phyloP scores from a whole-genome alignment of 2,329 filamentous ascomycete species.

The Xylaria polymorpha region DNA sequence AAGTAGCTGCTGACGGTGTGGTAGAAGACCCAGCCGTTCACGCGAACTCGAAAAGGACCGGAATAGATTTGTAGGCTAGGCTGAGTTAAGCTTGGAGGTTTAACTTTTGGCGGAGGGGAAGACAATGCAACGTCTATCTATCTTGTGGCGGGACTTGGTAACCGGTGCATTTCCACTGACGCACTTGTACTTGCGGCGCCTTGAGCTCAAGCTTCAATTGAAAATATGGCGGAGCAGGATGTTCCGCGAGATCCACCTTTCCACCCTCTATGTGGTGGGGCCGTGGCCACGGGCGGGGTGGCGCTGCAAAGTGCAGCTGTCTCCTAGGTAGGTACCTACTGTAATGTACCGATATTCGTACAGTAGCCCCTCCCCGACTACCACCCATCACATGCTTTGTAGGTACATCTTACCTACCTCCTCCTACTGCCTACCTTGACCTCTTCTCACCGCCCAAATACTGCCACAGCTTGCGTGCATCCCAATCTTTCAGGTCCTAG shows the following conservation, averaged over 20 bases:
- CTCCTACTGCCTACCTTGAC: no score
- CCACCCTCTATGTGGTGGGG: slow-evolving; percentile 6
- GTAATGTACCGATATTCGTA: no score
- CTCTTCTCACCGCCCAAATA: slow-evolving; percentile 33
- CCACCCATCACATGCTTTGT: not conserved
- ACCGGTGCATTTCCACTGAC: not conserved
- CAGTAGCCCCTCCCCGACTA: not conserved
- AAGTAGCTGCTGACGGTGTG: not conserved
- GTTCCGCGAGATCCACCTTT: slow-evolving; percentile 27
- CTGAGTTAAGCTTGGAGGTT: not conserved
- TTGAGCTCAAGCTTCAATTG: slow-evolving; percentile 5
- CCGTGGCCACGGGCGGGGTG: not conserved
- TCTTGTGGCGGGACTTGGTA: not conserved
- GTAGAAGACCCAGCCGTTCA: not conserved
- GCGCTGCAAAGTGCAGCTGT: not conserved
- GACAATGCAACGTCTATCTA: not conserved
- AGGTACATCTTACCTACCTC: no score
- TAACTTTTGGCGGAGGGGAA: not conserved
- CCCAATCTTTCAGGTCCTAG: not conserved
- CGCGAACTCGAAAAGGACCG: not conserved
- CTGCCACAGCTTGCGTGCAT: slow-evolving; percentile 29
- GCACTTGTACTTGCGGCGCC: not conserved
- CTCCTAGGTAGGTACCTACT: no score
- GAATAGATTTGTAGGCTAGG: not conserved
- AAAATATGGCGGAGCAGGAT: slow-evolving; percentile 37